phyloP scores from a whole-genome alignment of 2,329 filamentous ascomycete genomes.

The Elsinoe necatrix region DNA sequence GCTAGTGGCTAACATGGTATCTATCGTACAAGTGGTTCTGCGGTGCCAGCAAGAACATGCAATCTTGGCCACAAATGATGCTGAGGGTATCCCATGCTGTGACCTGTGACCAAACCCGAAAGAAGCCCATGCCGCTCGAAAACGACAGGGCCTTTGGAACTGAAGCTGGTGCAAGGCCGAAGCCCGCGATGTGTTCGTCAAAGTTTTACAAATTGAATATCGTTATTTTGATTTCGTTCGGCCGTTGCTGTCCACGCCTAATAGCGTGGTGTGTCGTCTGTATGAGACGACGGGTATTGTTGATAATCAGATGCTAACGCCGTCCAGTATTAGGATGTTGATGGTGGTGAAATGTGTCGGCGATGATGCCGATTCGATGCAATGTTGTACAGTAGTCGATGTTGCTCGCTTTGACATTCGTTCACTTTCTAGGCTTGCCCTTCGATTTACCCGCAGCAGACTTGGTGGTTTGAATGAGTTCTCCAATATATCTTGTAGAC shows the following conservation, averaged over 20 bases:
- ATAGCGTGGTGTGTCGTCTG: neutral
- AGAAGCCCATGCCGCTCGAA: neutral
- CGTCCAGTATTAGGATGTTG: neutral
- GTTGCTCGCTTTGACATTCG: neutral
- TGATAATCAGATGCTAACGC: neutral
- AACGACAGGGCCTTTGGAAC: neutral
- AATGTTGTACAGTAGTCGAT: neutral
- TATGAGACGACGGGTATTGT: neutral
- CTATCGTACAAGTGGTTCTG: neutral
- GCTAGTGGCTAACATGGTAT: neutral
- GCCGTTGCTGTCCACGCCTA: neutral
- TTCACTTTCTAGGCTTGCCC: constrained; percentile 27
- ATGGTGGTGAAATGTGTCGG: neutral
- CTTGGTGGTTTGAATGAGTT: constrained; percentile 72
- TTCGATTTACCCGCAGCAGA: constrained; percentile 46
- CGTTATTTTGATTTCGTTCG: neutral
- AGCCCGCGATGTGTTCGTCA: neutral
- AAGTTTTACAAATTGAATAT: neutral
- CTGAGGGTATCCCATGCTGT: neutral
- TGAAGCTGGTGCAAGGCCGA: neutral
- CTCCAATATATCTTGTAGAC: constrained; percentile 74
- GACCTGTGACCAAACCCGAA: neutral
- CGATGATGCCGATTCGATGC: neutral
- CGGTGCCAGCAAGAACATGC: neutral
- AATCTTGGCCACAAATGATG: neutral